Evolutionary conservation across 148 eudicot genomes (phyloP).

Genomic region (Amaranthus palmeri): DNA sequence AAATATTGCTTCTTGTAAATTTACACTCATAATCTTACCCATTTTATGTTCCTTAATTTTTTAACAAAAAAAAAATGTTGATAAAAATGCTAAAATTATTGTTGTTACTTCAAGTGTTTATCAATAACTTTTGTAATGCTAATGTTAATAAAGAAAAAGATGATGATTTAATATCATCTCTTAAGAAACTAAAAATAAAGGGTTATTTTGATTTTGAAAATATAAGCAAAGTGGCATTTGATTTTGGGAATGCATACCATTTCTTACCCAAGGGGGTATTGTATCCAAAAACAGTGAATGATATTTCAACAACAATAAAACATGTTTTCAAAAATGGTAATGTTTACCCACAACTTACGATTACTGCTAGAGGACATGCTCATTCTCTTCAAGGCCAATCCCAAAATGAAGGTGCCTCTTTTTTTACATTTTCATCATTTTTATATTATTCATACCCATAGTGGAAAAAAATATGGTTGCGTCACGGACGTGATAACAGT

Average conservation of each 20-base stretch:
- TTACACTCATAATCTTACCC: no score
- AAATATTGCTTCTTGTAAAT: no score
- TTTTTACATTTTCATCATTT: no score
- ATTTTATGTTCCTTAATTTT: no score
- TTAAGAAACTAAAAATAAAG: constrained; percentile 34
- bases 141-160: no score
- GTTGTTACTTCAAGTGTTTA: no score
- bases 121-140: no score
- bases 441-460: no score
- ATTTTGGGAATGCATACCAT: constrained; percentile 65
- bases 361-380: constrained; percentile 85
- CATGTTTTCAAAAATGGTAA: constrained; percentile 55
- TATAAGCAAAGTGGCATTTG: constrained; percentile 47
- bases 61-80: no score
- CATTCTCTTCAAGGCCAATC: constrained; percentile 87
- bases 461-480: no score
- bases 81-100: no score
- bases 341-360: constrained; percentile 38
- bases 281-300: constrained; percentile 64
- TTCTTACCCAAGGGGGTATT: constrained; percentile 54
- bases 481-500: no score
- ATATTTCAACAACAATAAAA: constrained; percentile 53
- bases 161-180: constrained; percentile 24
- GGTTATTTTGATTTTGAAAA: constrained; percentile 48
- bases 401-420: constrained; percentile 31